A percentile compares a stretch with the other conserved stretches of the same genome.
Conservation (phyloP, 2,329 filamentous ascomycete species). For the Cladosporium sp. region DNA sequence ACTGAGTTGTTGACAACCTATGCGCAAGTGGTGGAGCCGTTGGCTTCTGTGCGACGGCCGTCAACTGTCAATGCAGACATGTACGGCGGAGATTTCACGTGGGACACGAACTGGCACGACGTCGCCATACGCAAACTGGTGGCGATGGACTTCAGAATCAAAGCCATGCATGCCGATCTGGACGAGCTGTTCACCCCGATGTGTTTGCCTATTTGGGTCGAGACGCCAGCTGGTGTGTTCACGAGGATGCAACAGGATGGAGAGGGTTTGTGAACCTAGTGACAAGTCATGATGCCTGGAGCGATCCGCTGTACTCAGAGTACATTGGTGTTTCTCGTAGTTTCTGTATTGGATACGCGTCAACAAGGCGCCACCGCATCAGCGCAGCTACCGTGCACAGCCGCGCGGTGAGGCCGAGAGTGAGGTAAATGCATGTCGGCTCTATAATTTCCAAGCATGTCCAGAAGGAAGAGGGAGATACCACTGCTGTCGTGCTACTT, state of each 20-base stretch:
- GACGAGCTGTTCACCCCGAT: constrained; percentile 32
- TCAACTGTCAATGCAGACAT: neutral
- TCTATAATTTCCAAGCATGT: neutral
- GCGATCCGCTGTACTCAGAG: neutral
- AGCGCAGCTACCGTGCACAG: neutral
- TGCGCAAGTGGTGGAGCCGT: constrained; percentile 22
- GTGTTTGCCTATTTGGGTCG: constrained; percentile 35
- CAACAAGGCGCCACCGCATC: neutral
- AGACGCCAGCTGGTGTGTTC: constrained; percentile 30
- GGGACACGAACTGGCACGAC: constrained; percentile 5
- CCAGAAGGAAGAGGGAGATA: neutral
- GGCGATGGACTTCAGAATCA: constrained; percentile 28
- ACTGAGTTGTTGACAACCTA: constrained; percentile 35
- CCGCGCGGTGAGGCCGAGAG: neutral
- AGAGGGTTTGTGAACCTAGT: neutral
- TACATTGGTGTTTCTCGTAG: neutral
- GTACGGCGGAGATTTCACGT: neutral
- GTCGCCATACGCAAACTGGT: neutral
- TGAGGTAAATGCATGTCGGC: neutral
- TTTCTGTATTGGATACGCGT: neutral
- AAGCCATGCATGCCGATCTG: constrained; percentile 30
- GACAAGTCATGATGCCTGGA: neutral
- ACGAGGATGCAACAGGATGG: neutral
- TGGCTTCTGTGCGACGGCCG: constrained; percentile 17
- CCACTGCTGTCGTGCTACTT: neutral